A percentile compares a stretch with the other conserved stretches of the same genome.
Conservation (phyloP, 371 early-diverging fungal species). For the Mucor irregularis region DNA sequence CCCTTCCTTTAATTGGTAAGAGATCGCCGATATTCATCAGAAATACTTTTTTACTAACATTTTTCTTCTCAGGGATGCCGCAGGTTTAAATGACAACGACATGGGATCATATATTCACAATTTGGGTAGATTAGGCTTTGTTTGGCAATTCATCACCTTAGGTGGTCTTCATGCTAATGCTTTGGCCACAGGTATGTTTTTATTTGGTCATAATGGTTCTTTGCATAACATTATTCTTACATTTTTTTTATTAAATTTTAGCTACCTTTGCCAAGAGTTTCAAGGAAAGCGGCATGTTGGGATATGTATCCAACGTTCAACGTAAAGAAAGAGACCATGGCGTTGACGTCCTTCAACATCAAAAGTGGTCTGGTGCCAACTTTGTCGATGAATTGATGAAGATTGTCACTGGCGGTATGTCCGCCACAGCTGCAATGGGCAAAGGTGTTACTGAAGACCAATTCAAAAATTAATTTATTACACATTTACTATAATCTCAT, state of each 20-base stretch:
- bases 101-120: constrained; percentile 81
- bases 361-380: constrained; percentile 98
- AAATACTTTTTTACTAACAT: neutral
- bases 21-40: neutral
- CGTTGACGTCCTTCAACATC: constrained; percentile 95
- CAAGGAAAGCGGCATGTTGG: constrained; percentile 90
- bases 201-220: too few species aligned
- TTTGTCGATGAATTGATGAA: constrained; percentile 93
- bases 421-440: constrained; percentile 97
- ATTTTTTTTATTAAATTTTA: constrained; percentile 31
- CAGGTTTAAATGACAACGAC: constrained; percentile 90
- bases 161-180: constrained; percentile 97
- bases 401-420: constrained; percentile 91
- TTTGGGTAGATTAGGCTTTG: constrained; percentile 92
- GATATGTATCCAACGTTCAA: constrained; percentile 94
- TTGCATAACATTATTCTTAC: neutral
- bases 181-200: constrained; percentile 53
- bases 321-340: constrained; percentile 89
- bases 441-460: constrained; percentile 87
- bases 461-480: constrained; percentile 46
- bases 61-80: constrained; percentile 61
- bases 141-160: constrained; percentile 98
- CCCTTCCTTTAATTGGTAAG: constrained; percentile 98
- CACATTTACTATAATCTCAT: neutral
- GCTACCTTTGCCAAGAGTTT: constrained; percentile 93